These are phyloP conservation scores for Casuarina cunninghamiana DNA, from an alignment of 306 rosid genomes.

Conservation along the genomic window DNA sequence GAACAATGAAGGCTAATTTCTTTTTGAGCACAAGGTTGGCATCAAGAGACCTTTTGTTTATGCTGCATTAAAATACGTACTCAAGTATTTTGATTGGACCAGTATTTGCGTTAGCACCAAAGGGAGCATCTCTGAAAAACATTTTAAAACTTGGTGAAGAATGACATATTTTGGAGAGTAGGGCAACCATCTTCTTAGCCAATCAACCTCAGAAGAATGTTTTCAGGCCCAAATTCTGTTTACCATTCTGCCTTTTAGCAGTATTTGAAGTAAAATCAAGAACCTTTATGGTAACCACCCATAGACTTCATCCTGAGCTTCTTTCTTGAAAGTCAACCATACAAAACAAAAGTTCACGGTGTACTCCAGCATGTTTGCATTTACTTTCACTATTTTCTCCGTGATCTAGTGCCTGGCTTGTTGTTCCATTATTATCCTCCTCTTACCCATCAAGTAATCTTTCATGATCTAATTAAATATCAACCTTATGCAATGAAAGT, in stretches of 20 bases:
- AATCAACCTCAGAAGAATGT: neutral
- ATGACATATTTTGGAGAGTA: neutral
- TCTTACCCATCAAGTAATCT: too few species aligned
- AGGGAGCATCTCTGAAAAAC: neutral
- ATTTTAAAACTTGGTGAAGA: neutral
- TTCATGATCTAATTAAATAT: too few species aligned
- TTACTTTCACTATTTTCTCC: too few species aligned
- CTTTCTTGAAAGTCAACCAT: too few species aligned
- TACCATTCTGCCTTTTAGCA: neutral
- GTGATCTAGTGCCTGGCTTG: too few species aligned
- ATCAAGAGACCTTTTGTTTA: neutral
- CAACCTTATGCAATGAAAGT: too few species aligned
- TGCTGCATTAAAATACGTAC: too few species aligned
- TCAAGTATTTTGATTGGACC: neutral
- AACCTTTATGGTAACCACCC: too few species aligned
- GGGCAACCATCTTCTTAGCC: neutral
- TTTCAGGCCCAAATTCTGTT: neutral
- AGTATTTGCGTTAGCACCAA: neutral
- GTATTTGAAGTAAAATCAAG: neutral
- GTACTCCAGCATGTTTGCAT: too few species aligned
- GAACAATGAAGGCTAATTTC: neutral
- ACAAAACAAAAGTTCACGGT: too few species aligned
- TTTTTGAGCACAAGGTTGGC: neutral
- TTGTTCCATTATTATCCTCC: too few species aligned
- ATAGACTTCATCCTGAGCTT: too few species aligned